Base-by-base conservation (phyloP, 2,329 filamentous ascomycete species). In the Pseudogymnoascus destructans region DNA sequence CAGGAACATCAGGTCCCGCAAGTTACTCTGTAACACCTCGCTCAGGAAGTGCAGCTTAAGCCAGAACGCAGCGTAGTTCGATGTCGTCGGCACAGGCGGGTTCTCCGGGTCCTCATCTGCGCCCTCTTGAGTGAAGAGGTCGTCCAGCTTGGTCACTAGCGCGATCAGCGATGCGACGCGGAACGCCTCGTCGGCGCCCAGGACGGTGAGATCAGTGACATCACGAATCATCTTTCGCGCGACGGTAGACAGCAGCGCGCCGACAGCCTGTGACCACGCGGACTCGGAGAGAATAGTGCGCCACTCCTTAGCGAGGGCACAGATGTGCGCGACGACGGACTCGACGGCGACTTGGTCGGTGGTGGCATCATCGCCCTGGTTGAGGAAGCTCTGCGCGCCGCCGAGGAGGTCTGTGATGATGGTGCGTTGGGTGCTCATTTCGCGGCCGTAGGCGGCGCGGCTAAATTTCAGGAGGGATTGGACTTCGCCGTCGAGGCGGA, bases 21-120 rank as follows among this genome's bases (percentile, higher is more conserved):
- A 72, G 65, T 85, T 84, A 63, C 81, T 84, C 71, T 86, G 82
- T 63, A 86, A 72, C 25, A 85, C 77, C 67, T 85, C 79, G 61
- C 78, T 78, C 15, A 86, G 72, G 64, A 80, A 85, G 69, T 84
- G 81, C 60, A 86, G 74, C 55, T 81, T 76, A 59, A 85, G 72
- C 82, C 82, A 86, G 55, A 75, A 76, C 2, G 75, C 73, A 3
- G 80, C 80, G 62, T 83, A 84, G 65, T 84, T 79, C 2, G 79
- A 74, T 32, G 82, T 84, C 3, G 74, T 69, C 3, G 81, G 79
- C 1, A 80, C 69, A 32, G 75, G 74, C 3, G 73, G 73, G 19
- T 67, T 68, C 5, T 59, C 63, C 17, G 10, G 32, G 27, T 58
- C 30, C n/a, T 46, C 27, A 3, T 33, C 33, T 1, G 46, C 35